phyloP scores from a whole-genome alignment of 2,329 filamentous ascomycete species.

The Aspergillus costaricaensis region DNA sequence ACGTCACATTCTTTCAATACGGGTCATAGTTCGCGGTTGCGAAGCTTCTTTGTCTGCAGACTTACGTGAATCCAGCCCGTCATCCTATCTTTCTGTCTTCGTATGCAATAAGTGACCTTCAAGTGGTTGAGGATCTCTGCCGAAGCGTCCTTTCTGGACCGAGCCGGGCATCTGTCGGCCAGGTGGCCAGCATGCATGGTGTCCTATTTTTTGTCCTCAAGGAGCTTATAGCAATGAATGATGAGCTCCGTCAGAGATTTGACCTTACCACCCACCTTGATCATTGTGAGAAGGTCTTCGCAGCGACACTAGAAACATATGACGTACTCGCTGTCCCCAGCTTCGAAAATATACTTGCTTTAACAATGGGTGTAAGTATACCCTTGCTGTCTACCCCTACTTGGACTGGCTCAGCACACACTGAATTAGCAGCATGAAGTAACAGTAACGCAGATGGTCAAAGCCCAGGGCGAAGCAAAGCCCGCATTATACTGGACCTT shows the following conservation, averaged over 20 bases:
- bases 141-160: neutral
- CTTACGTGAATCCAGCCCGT: neutral
- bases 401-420: too few relatives aligned
- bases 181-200: slow-evolving; percentile 4
- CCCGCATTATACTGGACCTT: neutral
- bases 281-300: slow-evolving; percentile 4
- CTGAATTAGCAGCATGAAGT: neutral
- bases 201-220: slow-evolving; percentile 7
- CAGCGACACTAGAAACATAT: slow-evolving; percentile 4
- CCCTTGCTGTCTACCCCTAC: neutral
- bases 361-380: slow-evolving; percentile 7
- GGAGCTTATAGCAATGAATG: slow-evolving; percentile 4
- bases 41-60: neutral
- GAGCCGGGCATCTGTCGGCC: neutral
- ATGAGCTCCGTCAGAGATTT: slow-evolving; percentile 2
- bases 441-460: neutral
- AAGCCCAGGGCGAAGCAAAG: slow-evolving; percentile 5
- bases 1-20: too few relatives aligned
- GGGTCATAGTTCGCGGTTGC: neutral
- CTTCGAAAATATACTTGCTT: slow-evolving; percentile 8
- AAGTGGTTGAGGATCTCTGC: neutral
- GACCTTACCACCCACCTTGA: neutral
- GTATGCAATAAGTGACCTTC: slow-evolving; percentile 3
- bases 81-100: slow-evolving; percentile 10
- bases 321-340: slow-evolving; percentile 9